Base-by-base conservation (phyloP, 1,284 basidiomycete species). In the Marasmius tenuissimus region DNA sequence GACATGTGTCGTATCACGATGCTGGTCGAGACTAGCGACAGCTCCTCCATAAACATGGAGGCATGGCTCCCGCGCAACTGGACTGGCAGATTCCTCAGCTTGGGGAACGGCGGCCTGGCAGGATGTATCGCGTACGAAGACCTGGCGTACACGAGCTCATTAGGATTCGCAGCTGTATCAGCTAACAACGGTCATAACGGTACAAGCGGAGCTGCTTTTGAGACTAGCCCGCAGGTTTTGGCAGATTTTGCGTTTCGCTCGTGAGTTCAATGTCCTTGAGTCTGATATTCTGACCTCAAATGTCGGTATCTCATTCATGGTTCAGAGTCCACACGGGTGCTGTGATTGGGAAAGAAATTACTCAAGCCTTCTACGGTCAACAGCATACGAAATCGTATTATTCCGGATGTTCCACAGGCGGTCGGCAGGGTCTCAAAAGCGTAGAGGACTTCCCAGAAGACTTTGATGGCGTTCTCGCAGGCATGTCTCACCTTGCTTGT, bases 381-480 rank as follows among this genome's bases (percentile, higher is more conserved):
- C 42, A 59, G 3, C 51, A 56, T 22, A 48, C 37, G 11, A 64
- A 66, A 18, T 66, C 66, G 14, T 67, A 67, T 45, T 68, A 65
- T 56, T 57, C 66, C n/a, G 68, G 68, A 16, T 69, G 68, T 54
- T 67, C 66, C 6, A 62, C 66, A 3, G 68, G 68, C 33, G 68
- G 68, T 18, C 50, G 66, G 11, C 68, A 69, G 51, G 66, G 66
- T 9, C 58, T 64, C 9, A 63, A 69, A 42, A 59, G 50, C 4
- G 67, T 63, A 11, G 62, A 67, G 34, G 57, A 58, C 18, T 65
- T 65, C 51, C 67, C 67, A 1, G 65, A 63, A 12, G 67, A 68
- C 53, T 68, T 67, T 40, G 66, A 69, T 42, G 68, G 68, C 20
- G 64, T 69, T 39, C 47, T 69, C 4, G 66, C 63, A 0, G 68